Evolutionary conservation across 352 stramenopile genomes (phyloP).

Genomic region (Hyaloperonospora brassicae): DNA sequence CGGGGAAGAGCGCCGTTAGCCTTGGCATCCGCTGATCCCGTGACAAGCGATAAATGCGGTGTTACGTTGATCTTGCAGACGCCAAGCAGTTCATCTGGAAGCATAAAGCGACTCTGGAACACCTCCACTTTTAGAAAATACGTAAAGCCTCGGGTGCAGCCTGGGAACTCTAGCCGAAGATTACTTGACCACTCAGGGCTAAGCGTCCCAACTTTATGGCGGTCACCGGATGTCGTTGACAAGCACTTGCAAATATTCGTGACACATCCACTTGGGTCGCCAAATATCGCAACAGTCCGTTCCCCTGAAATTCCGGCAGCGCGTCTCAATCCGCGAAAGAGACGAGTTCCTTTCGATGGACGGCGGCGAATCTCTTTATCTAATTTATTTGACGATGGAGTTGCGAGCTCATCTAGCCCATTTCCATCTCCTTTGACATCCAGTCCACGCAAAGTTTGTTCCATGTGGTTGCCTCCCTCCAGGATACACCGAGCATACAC

Average conservation of each 20-base stretch:
- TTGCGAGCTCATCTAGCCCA: slow-evolving; percentile 20
- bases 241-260: slow-evolving; percentile 64
- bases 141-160: slow-evolving; percentile 59
- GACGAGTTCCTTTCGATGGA: slow-evolving; percentile 49
- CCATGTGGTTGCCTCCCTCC: slow-evolving; percentile 65
- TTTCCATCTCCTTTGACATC: slow-evolving; percentile 31
- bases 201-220: slow-evolving; percentile 27
- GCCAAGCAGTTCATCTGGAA: slow-evolving; percentile 63
- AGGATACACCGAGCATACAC: slow-evolving; percentile 74
- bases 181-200: slow-evolving; percentile 69
- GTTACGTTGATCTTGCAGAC: slow-evolving; percentile 83
- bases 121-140: slow-evolving; percentile 78
- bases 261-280: slow-evolving; percentile 68
- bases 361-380: slow-evolving; percentile 33
- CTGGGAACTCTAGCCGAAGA: slow-evolving; percentile 66
- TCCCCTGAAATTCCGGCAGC: slow-evolving; percentile 66
- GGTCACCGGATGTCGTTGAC: slow-evolving; percentile 10
- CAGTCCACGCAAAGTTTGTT: slow-evolving; percentile 65
- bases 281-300: slow-evolving; percentile 57
- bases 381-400: slow-evolving; percentile 10
- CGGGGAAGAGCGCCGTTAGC: slow-evolving; percentile 68
- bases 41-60: slow-evolving; percentile 71
- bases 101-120: slow-evolving; percentile 81
- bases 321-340: slow-evolving; percentile 69
- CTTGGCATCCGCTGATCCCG: slow-evolving; percentile 71